Conservation (phyloP, 2,329 filamentous ascomycete genomes). For the Pseudogymnoascus sp. region DNA sequence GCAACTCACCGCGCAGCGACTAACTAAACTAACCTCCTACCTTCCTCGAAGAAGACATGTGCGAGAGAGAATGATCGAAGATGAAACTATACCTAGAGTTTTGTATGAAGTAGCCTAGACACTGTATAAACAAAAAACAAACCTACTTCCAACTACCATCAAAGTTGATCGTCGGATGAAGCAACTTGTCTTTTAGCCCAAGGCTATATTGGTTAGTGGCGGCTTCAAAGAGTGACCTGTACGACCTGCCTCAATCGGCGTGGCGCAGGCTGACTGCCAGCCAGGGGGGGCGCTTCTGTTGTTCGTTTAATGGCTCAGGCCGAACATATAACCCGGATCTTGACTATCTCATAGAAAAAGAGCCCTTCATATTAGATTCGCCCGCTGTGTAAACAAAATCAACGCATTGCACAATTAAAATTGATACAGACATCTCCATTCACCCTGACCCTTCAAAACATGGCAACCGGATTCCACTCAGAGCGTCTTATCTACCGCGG, state of each 20-base stretch:
- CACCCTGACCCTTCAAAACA: not conserved
- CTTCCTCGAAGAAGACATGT: not conserved
- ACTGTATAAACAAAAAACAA: not conserved
- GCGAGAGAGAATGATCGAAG: not conserved
- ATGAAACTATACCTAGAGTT: not conserved
- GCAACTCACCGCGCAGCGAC: not conserved
- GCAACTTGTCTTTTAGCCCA: not conserved
- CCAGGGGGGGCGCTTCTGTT: not conserved
- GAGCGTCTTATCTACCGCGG: constrained; percentile 32
- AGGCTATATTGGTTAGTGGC: not conserved
- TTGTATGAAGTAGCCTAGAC: not conserved
- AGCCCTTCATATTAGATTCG: not conserved
- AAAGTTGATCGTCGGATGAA: not conserved
- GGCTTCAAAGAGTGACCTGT: not conserved
- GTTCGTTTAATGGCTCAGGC: not conserved
- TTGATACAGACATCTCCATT: not conserved
- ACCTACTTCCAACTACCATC: not conserved
- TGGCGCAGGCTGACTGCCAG: not conserved
- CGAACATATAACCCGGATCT: not conserved
- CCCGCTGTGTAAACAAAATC: not conserved
- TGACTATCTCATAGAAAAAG: not conserved
- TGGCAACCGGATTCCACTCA: constrained; percentile 26
- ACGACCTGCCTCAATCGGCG: not conserved
- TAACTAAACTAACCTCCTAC: not conserved
- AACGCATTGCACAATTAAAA: not conserved